Evolutionary conservation across 2,329 filamentous ascomycete genomes (phyloP), one percentile per base, ranked within the genome.

Genomic region (Volutella citrinella): DNA sequence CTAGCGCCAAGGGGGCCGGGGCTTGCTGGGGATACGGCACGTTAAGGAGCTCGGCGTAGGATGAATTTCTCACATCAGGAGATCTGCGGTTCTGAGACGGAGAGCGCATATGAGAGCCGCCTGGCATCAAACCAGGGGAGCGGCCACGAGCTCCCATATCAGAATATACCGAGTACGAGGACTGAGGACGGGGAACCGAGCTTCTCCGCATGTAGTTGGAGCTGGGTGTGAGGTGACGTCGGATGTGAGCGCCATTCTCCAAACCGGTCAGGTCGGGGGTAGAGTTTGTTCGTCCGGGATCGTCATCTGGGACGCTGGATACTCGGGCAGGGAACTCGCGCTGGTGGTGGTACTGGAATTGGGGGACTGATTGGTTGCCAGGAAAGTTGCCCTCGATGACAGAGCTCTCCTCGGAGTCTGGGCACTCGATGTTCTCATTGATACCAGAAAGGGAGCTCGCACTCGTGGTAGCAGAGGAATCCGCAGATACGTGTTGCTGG

Each of bases 1-100:
- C 87, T 40, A 95, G 72, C 18, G 77, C 55, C 66, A 87, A 53
- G 64, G 87, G 60, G 64, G 79, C 72, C 5, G 77, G 75, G 3
- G 71, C 74, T 37, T 87, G 87, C 60, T 94, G 89, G 16, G 86
- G 86, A 57, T 94, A 95, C 1, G 86, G 86, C 10, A 76, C 68
- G 52, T 79, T 82, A 38, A 82, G 66, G 28, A 83, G 62, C 49
- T 83, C 79, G 5, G 69, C 72, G 46, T 79, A 80, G 6, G 74
- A 72, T 11, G 67, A 65, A 13, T 66, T 64, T 25, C 76, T 67
- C 14, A 59, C 63, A 43, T 80, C 76, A 3, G 76, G 76, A 3
- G 76, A 80, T 45, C 63, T 73, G 33, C 75, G 71, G 19, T 70
- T 72, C 26, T 72, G 66, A 5, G 75, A 76, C 4, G 69, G 65